Base-by-base conservation (phyloP, 2,329 filamentous ascomycete genomes). In the Aspergillus sp. region DNA sequence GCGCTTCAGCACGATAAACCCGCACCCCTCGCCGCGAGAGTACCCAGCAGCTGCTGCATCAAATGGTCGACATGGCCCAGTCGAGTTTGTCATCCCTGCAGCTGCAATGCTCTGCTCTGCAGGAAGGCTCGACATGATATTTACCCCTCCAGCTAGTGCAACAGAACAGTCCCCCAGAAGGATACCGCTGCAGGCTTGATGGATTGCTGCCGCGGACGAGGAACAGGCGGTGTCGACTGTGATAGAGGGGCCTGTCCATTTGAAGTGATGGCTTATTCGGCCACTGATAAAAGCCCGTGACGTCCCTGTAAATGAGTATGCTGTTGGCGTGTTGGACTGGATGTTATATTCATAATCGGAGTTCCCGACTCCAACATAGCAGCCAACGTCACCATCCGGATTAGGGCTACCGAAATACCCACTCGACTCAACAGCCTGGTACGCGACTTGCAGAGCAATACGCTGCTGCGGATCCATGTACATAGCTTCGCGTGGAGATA, bases 301-400 rank as follows among this genome's bases (percentile, higher is more conserved):
- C 1, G 53, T 68, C 1, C 68, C 68, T 1, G 59, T 59, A 3
- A 69, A 68, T 0, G 74, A 64, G 51, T 67, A 81, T 0, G 75
- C 72, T 17, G 61, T 75, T 1, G 74, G 24, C 0, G 66, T 34
- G 41, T 78, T 64, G 24, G 66, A 70, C 0, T 66, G 64, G 1
- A 76, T 56, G 54, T 80, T 79, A 36, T 70, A 20, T 12, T 77
- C 70, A 57, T 80, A 80, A 34, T 80, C 76, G 1, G 45, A 57
- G 0, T 48, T 53, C 24, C 66, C 64, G 3, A 64, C 42, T 5
- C 76, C 77, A 1, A 80, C 56, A 45, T 71, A 80, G 32, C 64
- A 68, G 3, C 78, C 78, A 3, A 77, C 60, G n/a, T 64, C 48
- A 1, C 24, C 8, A 5, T 60, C 47, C 3, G 24, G 17, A 20